These are phyloP conservation scores for Kodamaea leandrae DNA, from an alignment of 805 yeast species.

Conservation along the genomic window DNA sequence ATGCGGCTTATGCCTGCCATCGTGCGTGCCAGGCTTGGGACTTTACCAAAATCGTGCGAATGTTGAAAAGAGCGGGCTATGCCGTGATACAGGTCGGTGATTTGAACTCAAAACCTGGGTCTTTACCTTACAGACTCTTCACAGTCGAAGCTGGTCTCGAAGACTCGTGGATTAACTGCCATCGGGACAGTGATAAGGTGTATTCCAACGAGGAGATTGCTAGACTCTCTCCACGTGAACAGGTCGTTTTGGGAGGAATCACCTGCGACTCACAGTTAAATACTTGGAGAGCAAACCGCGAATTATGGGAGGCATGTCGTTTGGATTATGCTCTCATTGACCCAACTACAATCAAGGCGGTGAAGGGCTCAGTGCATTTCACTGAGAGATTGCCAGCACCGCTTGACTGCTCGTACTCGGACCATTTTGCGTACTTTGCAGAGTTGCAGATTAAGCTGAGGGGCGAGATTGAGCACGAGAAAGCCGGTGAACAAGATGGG, in stretches of 20 bases:
- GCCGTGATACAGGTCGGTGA: constrained; percentile 91
- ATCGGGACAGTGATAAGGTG: constrained; percentile 43
- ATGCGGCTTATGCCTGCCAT: constrained; percentile 86
- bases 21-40: constrained; percentile 98
- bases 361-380: constrained; percentile 69
- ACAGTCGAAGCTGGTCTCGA: constrained; percentile 63
- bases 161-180: constrained; percentile 79
- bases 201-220: constrained; percentile 22
- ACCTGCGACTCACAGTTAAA: constrained; percentile 88
- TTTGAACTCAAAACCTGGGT: constrained; percentile 83
- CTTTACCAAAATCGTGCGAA: constrained; percentile 61
- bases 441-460: constrained; percentile 21
- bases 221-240: constrained; percentile 41
- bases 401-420: constrained; percentile 68
- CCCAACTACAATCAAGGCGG: constrained; percentile 47
- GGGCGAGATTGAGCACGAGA: constrained; percentile 4
- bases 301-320: constrained; percentile 73
- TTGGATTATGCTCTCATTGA: constrained; percentile 88
- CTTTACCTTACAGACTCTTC: constrained; percentile 74
- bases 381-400: constrained; percentile 62
- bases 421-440: constrained; percentile 81
- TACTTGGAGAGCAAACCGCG: constrained; percentile 70
- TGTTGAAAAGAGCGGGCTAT: constrained; percentile 70
- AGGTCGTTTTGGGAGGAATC: constrained; percentile 70
- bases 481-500: neutral